A percentile compares a stretch with the other conserved stretches of the same genome.
Conservation (phyloP, 257 asterid genomes). For the Catharanthus roseus region DNA sequence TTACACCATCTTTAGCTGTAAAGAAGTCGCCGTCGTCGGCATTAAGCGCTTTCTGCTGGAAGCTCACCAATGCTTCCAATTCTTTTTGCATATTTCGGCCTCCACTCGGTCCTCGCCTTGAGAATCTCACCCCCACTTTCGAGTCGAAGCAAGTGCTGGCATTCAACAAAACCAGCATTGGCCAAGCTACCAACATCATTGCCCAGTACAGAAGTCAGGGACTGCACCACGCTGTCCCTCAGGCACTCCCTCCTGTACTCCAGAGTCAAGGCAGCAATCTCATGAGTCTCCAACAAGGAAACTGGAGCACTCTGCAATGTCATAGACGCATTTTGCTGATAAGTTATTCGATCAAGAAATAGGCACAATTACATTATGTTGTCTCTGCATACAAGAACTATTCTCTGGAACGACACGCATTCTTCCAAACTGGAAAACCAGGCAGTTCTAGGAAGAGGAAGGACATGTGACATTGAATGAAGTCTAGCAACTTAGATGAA, state of each 20-base stretch:
- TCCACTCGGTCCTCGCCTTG: slow-evolving; percentile 87
- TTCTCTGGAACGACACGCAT: no score
- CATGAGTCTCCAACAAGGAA: slow-evolving; percentile 72
- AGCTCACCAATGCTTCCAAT: slow-evolving; percentile 39
- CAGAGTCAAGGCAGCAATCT: slow-evolving; percentile 71
- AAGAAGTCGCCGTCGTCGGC: no score
- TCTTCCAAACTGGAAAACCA: no score
- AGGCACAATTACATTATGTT: neutral
- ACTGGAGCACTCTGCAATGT: slow-evolving; percentile 74
- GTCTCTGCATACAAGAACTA: neutral
- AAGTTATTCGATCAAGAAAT: neutral
- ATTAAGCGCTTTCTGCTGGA: slow-evolving; percentile 43
- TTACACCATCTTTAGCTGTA: slow-evolving; percentile 19
- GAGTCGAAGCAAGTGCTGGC: slow-evolving; percentile 87
- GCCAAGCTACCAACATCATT: slow-evolving; percentile 36
- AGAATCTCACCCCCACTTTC: slow-evolving; percentile 85
- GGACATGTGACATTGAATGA: no score
- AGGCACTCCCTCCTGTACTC: slow-evolving; percentile 95
- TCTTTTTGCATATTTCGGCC: slow-evolving; percentile 54
- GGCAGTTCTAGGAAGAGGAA: no score
- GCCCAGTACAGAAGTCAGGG: slow-evolving; percentile 64
- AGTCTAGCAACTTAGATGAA: no score
- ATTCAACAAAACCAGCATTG: slow-evolving; percentile 46
- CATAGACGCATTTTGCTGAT: neutral
- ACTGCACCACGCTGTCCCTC: slow-evolving; percentile 93